Evolutionary conservation across 139 green algal genomes (phyloP), one percentile per base, ranked within the genome.

Genomic region (Picocystis salinarum): DNA sequence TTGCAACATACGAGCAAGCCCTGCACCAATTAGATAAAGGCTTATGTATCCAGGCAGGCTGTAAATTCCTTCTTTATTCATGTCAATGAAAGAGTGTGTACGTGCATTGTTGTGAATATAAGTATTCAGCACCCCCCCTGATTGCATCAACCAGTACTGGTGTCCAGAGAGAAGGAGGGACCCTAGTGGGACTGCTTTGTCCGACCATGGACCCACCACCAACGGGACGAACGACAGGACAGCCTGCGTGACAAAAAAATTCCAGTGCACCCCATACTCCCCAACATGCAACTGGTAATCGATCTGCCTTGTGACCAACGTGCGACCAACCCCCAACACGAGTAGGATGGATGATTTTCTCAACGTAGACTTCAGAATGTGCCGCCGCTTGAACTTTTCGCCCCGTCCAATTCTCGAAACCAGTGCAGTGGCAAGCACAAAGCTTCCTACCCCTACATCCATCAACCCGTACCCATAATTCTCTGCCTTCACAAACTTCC

Each of bases 191-290:
- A n/a, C n/a, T n/a, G n/a, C n/a, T n/a, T n/a, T n/a, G n/a, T n/a
- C n/a, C n/a, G n/a, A n/a, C n/a, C n/a, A n/a, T n/a, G n/a, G n/a
- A n/a, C n/a, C n/a, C n/a, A n/a, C n/a, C n/a, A n/a, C n/a, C n/a
- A n/a, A n/a, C n/a, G n/a, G n/a, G 31, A 69, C 25, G 28, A 68
- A 33, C 4, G 40, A 47, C 12, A 92, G 59, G n/a, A 45, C 60
- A 0, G 78, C 82, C 4, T 93, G 59, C 6, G 82, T 93, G 42
- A 73, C 52, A 59, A 95, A 95, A 52, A 95, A 95, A 62, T 95
- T 95, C 85, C 85, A 96, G 50, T 93, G 71, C 40, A 72, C 53
- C 4, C 85, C 83, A 57, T 95, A 94, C 67, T 95, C 80, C 18
- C 69, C 62, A 9, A 75, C 69, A 24, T 80, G 72, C 34, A 62